Percentiles rank a stretch among this genome's conserved stretches.
Evolutionary conservation across 1,284 basidiomycete genomes (phyloP).

Genomic region (Ceratobasidium sp.): DNA sequence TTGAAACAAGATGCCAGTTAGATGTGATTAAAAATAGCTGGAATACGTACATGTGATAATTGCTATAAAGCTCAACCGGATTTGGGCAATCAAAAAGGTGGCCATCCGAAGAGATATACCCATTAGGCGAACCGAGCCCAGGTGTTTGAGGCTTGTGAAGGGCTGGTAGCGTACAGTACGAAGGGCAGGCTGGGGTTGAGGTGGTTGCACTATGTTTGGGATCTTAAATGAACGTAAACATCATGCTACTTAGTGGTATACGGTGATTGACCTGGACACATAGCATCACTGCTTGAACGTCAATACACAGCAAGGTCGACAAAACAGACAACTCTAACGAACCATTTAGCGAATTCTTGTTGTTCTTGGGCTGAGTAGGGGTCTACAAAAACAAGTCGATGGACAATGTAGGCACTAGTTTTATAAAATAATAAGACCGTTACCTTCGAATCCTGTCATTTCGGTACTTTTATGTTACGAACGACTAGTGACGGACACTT

Average conservation of each 20-base stretch:
- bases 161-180: constrained; percentile 62
- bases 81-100: constrained; percentile 64
- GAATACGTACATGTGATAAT: constrained; percentile 65
- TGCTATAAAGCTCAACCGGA: constrained; percentile 60
- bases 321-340: constrained; percentile 41
- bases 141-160: constrained; percentile 57
- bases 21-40: no score
- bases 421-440: not conserved
- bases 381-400: constrained; percentile 36
- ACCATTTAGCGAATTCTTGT: constrained; percentile 63
- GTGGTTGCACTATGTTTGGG: constrained; percentile 58
- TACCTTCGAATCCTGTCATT: constrained; percentile 42
- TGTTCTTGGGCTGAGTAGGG: constrained; percentile 51
- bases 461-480: no score
- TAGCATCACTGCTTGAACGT: constrained; percentile 55
- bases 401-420: no score
- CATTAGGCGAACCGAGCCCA: constrained; percentile 49
- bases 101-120: constrained; percentile 65
- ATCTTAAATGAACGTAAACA: constrained; percentile 54
- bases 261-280: constrained; percentile 61
- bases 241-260: no score
- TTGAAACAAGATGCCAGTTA: no score
- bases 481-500: no score
- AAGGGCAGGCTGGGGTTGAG: constrained; percentile 56
- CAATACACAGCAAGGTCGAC: not conserved